Evolutionary conservation across 2,329 filamentous ascomycete species (phyloP), one percentile per base, ranked within the genome.

Genomic region (Microcyclosporella mali): DNA sequence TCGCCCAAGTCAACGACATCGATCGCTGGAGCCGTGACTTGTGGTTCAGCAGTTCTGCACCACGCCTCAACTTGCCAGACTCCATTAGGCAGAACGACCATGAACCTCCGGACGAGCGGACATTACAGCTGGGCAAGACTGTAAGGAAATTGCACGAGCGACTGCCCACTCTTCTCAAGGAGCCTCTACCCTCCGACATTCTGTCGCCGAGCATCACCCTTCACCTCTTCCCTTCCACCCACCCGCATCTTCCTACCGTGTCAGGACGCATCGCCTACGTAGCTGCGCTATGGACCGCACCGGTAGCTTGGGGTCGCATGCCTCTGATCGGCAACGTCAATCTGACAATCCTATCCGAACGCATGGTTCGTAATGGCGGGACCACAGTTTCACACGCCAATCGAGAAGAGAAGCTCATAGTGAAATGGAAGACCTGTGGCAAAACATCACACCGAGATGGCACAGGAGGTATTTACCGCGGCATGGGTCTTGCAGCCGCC

Each of bases 271-370:
- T 95, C 28, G 84, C 88, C 36, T 98, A 98, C 65, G 85, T 85
- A 28, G 90, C 92, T 14, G 92, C 92, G 2, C 73, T 98, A 29
- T 97, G 89, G 89, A 95, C 92, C 0, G 88, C 89, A 0, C 92
- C 92, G 0, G 84, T 98, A 39, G 90, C 89, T 21, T 98, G 92
- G 92, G 94, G 94, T 58, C 81, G 86, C 19, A 77, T 98, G 1
- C 92, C 92, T 2, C 79, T 97, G 15, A 77, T 95, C 25, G 89
- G 90, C 53, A 94, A 95, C 58, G 87, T 95, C 33, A 82, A 81
- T 55, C 77, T 98, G 9, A 81, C 87, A 56, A 92, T 98, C 40
- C 67, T 94, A 14, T 90, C 86, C 10, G 89, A 95, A 70, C 85
- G 90, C 55, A 92, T 98, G 77, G 79, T 84, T 12, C 65, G 67